Percentiles rank a stretch among this genome's conserved stretches.
Evolutionary conservation across 2,329 filamentous ascomycete genomes (phyloP).

Genomic region (Pseudogymnoascus sp.): DNA sequence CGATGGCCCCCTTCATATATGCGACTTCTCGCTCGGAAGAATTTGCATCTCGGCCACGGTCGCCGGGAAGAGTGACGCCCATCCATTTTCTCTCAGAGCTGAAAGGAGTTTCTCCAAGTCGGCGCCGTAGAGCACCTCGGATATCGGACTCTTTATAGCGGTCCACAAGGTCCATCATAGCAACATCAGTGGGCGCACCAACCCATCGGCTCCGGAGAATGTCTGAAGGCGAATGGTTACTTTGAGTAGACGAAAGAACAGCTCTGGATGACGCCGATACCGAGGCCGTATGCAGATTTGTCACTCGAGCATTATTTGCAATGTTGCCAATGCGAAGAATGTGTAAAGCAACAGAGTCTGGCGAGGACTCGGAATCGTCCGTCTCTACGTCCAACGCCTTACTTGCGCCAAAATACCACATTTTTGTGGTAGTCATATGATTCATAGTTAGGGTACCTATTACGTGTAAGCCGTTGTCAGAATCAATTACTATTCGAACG

Average conservation of each 20-base stretch:
- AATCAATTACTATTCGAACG: not conserved
- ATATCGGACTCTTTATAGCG: slow-evolving; percentile 87
- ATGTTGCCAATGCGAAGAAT: slow-evolving; percentile 92
- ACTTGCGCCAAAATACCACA: slow-evolving; percentile 83
- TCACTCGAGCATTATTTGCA: slow-evolving; percentile 85
- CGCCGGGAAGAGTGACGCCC: slow-evolving; percentile 68
- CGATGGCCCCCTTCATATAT: slow-evolving; percentile 92
- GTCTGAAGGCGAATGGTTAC: slow-evolving; percentile 50
- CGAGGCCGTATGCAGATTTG: slow-evolving; percentile 62
- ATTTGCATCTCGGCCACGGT: slow-evolving; percentile 32
- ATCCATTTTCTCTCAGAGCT: slow-evolving; percentile 99
- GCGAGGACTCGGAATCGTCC: slow-evolving; percentile 49
- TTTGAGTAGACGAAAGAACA: slow-evolving; percentile 77
- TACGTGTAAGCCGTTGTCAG: slow-evolving; percentile 19
- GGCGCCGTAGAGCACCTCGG: slow-evolving; percentile 74
- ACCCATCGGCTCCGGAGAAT: slow-evolving; percentile 79
- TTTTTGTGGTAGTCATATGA: slow-evolving; percentile 94
- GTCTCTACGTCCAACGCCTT: slow-evolving; percentile 41
- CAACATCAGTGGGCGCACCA: slow-evolving; percentile 93
- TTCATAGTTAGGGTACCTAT: slow-evolving; percentile 87
- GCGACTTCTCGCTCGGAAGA: slow-evolving; percentile 65
- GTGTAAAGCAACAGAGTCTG: slow-evolving; percentile 68
- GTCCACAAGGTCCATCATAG: slow-evolving; percentile 90
- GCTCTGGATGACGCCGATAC: slow-evolving; percentile 67
- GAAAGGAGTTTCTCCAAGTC: slow-evolving; percentile 83